A percentile compares a stretch with the other conserved stretches of the same genome.
Conservation (phyloP, 148 eudicot genomes). For the Selenicereus undatus region DNA sequence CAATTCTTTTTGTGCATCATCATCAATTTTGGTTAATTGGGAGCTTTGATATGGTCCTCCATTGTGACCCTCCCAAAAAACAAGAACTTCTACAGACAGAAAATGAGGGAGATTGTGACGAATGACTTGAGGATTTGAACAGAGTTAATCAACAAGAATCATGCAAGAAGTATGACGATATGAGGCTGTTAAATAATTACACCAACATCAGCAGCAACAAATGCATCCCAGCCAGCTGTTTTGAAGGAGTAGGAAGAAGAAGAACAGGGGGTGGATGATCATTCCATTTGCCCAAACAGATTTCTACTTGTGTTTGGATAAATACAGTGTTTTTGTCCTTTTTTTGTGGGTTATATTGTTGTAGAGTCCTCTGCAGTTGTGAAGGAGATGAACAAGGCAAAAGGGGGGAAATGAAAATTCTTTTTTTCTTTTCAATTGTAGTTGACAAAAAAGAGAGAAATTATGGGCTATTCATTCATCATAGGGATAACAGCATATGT, state of each 20-base stretch:
- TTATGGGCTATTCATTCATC: not conserved
- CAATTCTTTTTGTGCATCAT: conserved; percentile 8
- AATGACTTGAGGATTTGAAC: conserved; percentile 5
- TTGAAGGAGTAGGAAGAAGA: not conserved
- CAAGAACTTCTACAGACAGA: not conserved
- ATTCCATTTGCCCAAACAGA: not conserved
- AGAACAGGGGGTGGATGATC: not conserved
- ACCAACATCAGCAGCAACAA: not conserved
- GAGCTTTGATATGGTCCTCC: not conserved
- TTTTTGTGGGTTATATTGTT: not conserved
- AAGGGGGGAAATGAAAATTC: not conserved
- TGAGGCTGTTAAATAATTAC: conserved; percentile 1
- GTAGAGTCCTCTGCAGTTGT: conserved; percentile 5
- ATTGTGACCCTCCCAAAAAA: not conserved
- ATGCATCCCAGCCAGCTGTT: not conserved
- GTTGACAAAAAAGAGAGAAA: not conserved
- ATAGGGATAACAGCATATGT: not conserved
- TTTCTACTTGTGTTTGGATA: conserved; percentile 7
- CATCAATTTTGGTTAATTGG: not conserved
- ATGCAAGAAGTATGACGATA: not conserved
- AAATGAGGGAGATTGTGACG: conserved; percentile 6
- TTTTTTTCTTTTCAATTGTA: not conserved
- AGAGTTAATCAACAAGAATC: conserved; percentile 10
- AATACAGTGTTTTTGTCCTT: not conserved
- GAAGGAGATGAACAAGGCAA: not conserved